A percentile compares a stretch with the other conserved stretches of the same genome.
phyloP scores from a whole-genome alignment of 1,284 basidiomycete genomes.

The Fomitopsis betulina region DNA sequence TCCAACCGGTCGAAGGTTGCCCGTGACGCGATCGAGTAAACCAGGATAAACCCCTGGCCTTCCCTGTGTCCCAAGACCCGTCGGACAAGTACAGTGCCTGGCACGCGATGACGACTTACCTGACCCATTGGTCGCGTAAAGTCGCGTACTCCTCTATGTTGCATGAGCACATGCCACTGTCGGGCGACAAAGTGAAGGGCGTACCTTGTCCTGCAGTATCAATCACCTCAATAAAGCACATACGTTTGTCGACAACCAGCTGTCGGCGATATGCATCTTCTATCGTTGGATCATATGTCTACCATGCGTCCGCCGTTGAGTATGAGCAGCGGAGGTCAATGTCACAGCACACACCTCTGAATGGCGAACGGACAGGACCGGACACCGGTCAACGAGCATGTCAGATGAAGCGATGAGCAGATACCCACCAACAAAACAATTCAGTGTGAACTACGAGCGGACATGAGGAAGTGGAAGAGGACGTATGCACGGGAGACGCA shows the following conservation, averaged over 20 bases:
- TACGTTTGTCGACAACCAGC: constrained; percentile 85
- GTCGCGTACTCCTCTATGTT: constrained; percentile 90
- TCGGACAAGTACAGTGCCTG: neutral
- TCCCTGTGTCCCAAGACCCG: constrained; percentile 53
- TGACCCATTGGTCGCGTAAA: constrained; percentile 98
- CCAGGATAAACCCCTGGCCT: constrained; percentile 97
- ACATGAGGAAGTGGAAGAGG: constrained; percentile 10
- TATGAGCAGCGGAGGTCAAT: no score
- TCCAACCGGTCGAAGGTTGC: constrained; percentile 93
- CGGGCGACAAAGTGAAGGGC: constrained; percentile 22
- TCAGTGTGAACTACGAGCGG: constrained; percentile 74
- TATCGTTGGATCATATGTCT: constrained; percentile 92
- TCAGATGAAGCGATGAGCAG: constrained; percentile 11
- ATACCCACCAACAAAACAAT: constrained; percentile 82
- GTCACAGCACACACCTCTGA: constrained; percentile 13
- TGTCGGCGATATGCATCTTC: constrained; percentile 94
- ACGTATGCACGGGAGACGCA: constrained; percentile 32
- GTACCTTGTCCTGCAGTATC: constrained; percentile 92
- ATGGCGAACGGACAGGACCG: constrained; percentile 12
- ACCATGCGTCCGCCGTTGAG: constrained; percentile 6
- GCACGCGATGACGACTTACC: constrained; percentile 46
- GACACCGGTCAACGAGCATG: constrained; percentile 15
- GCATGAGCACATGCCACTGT: constrained; percentile 3
- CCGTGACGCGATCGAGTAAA: constrained; percentile 96
- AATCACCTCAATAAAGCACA: constrained; percentile 90